Conservation (phyloP, 805 yeast genomes). For the Hemisphaericaspora nanyangensis region DNA sequence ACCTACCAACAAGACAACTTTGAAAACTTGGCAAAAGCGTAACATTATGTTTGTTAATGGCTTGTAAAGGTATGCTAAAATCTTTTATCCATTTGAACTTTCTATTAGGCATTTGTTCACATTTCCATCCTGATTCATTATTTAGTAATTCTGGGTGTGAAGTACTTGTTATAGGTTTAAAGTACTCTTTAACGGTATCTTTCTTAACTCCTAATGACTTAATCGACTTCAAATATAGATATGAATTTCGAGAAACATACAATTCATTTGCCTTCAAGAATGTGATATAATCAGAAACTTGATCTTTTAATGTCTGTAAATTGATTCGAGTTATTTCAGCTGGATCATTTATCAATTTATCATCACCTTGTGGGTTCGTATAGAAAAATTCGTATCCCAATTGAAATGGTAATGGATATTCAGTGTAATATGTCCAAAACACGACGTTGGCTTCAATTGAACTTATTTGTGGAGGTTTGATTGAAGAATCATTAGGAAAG, state of each 20-base stretch:
- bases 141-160: slow-evolving; percentile 22
- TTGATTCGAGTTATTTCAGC: slow-evolving; percentile 31
- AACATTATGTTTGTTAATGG: slow-evolving; percentile 40
- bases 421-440: slow-evolving; percentile 39
- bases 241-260: slow-evolving; percentile 28
- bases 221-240: slow-evolving; percentile 35
- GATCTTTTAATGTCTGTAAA: slow-evolving; percentile 31
- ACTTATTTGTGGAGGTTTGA: slow-evolving; percentile 31
- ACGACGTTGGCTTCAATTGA: slow-evolving; percentile 34
- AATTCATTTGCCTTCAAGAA: slow-evolving; percentile 34
- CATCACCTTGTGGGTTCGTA: slow-evolving; percentile 16
- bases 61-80: slow-evolving; percentile 39
- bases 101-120: slow-evolving; percentile 13
- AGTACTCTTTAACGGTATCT: slow-evolving; percentile 37
- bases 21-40: slow-evolving; percentile 62
- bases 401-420: slow-evolving; percentile 37
- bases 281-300: slow-evolving; percentile 27
- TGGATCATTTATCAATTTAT: slow-evolving; percentile 19
- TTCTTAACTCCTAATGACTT: slow-evolving; percentile 36
- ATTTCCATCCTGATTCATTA: slow-evolving; percentile 25
- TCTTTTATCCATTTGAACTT: slow-evolving; percentile 24
- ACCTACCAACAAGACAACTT: slow-evolving; percentile 56
- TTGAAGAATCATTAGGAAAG: slow-evolving; percentile 16
- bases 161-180: slow-evolving; percentile 22
- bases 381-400: slow-evolving; percentile 42